Evolutionary conservation across 371 early-diverging fungal genomes (phyloP).

Genomic region (Rhizomucor miehei): DNA sequence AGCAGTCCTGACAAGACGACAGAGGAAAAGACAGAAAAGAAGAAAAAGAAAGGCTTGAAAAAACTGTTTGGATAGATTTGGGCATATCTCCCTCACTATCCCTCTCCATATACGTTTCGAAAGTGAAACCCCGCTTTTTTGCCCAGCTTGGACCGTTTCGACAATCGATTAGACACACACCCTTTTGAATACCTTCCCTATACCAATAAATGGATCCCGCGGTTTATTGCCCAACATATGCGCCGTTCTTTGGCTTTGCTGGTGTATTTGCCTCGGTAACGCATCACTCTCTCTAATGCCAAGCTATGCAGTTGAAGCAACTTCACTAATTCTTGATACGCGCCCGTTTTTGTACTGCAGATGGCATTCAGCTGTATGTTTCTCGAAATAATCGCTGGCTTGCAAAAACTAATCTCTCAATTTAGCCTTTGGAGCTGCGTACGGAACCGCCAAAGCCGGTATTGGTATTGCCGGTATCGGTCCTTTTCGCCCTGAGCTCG

Average conservation of each 20-base stretch:
- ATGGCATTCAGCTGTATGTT: slow-evolving; percentile 95
- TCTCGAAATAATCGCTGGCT: not conserved
- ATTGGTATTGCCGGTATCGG: slow-evolving; percentile 89
- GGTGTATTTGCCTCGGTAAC: slow-evolving; percentile 83
- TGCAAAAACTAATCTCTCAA: not conserved
- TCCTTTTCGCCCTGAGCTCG: slow-evolving; percentile 83
- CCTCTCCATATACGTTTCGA: no score
- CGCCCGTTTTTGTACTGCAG: not conserved
- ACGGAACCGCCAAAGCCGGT: slow-evolving; percentile 91
- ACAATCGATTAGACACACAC: no score
- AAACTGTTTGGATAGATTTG: slow-evolving; percentile 36
- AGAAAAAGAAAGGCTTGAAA: slow-evolving; percentile 44
- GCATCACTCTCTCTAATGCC: no score
- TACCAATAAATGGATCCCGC: slow-evolving; percentile 5
- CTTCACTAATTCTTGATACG: not conserved
- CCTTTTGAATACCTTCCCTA: no score
- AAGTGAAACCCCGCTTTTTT: no score
- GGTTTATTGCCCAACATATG: slow-evolving; percentile 81
- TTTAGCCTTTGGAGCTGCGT: slow-evolving; percentile 87
- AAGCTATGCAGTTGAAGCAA: no score
- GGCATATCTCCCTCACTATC: no score
- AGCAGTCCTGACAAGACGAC: slow-evolving; percentile 2
- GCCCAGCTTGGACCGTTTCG: no score
- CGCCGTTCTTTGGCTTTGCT: slow-evolving; percentile 95
- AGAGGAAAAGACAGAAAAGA: slow-evolving; percentile 33